Base-by-base conservation (phyloP, 768 basidiomycete species). In the Asterophora lycoperdoides region DNA sequence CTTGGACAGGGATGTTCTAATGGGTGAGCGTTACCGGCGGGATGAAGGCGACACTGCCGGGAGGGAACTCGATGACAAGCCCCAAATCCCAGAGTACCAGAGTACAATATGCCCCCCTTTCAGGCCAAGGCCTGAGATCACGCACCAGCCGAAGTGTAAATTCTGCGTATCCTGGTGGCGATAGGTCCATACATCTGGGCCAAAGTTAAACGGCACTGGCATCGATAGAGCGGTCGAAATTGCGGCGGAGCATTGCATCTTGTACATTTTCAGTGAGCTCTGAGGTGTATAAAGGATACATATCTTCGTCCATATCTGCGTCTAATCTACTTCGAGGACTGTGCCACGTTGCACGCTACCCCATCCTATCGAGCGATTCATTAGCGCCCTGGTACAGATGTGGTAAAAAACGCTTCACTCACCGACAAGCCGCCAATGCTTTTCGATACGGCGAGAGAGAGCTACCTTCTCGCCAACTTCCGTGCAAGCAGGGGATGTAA, bases 381-480 rank as follows among this genome's bases (percentile, higher is more conserved):
- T 44, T 33, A 39, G 49, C 37, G 34, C 51, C 49, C 5, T n/a
- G 19, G 20, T 51, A 17, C 29, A 41, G 5, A 8, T 10, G 33
- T 0, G 6, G 26, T 30, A 48, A 23, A 17, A 14, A 17, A 44
- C 40, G 33, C 4, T 32, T 9, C 34, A 80, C 88, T 72, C 61
- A 85, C 91, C 93, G 46, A 97, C 93, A 59, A 96, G 80, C 48
- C 93, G 87, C 93, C 93, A 96, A 72, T 95, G 94, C 73, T 96
- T 96, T 71, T 97, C 95, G 56, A 98, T 96, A 56, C 95, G 79
- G 51, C 95, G 77, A 26, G 89, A 92, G 36, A 98, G 68, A 2
- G 95, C 96, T 30, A 99, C 95, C 77, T 98, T 98, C 72, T 99
- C 96, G 10, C 92, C 93, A 30, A 96, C 80, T 66, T 97, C 93